phyloP scores from a whole-genome alignment of 768 basidiomycete genomes.

The Termitomyces sp. region DNA sequence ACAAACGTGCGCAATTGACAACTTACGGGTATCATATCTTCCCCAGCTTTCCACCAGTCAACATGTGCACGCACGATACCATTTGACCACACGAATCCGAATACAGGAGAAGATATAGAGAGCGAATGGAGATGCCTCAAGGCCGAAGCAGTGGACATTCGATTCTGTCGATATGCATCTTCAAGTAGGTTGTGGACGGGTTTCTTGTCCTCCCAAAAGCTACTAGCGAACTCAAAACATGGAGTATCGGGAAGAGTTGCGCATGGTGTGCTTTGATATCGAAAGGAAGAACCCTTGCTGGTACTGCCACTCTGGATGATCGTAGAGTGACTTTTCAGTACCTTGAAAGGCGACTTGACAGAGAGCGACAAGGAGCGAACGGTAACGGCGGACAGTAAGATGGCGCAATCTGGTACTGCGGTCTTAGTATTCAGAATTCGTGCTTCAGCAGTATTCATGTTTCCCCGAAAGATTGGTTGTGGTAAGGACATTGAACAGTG shows the following conservation, averaged over 20 bases:
- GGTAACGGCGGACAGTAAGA: constrained; percentile 39
- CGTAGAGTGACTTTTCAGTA: constrained; percentile 37
- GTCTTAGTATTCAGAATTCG: constrained; percentile 45
- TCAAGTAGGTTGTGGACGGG: constrained; percentile 44
- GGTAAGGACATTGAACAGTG: constrained; percentile 48
- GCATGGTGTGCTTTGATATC: constrained; percentile 49
- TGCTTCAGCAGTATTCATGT: constrained; percentile 22
- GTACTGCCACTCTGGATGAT: constrained; percentile 32
- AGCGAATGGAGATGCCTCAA: constrained; percentile 49
- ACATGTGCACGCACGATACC: constrained; percentile 50
- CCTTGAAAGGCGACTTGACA: constrained; percentile 43
- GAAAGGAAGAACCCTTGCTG: constrained; percentile 43
- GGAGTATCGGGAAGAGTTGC: constrained; percentile 41
- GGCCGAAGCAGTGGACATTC: constrained; percentile 50
- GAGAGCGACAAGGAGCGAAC: constrained; percentile 40
- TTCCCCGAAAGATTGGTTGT: constrained; percentile 30
- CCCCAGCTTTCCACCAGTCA: constrained; percentile 44
- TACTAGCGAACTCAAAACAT: constrained; percentile 51
- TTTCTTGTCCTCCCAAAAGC: constrained; percentile 62
- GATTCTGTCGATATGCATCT: constrained; percentile 55
- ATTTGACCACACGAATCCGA: constrained; percentile 53
- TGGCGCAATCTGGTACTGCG: constrained; percentile 45
- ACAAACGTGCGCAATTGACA: background rate
- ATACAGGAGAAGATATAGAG: constrained; percentile 40
- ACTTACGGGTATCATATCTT: constrained; percentile 33